Conservation (phyloP, 2,329 filamentous ascomycete species). For the Chrysosporium queenslandicum region DNA sequence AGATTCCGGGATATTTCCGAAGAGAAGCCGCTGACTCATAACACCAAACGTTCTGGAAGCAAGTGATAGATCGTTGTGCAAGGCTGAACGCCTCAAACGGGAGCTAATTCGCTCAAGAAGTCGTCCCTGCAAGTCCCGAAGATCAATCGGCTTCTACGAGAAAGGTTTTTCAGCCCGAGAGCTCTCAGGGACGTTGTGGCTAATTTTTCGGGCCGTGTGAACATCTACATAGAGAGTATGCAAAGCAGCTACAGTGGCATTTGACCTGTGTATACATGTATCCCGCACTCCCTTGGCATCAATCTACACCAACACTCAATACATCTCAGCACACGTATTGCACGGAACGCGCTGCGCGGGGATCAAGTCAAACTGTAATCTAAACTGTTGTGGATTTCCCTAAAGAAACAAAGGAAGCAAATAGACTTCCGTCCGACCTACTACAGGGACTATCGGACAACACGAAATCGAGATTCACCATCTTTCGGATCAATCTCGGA, state of each 20-base stretch:
- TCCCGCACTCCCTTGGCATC: too few relatives aligned
- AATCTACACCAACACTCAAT: too few relatives aligned
- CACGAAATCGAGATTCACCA: constrained; percentile 57
- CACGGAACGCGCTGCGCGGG: not conserved
- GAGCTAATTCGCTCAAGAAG: not conserved
- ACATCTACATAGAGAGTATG: not conserved
- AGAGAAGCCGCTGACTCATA: not conserved
- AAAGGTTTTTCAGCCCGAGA: not conserved
- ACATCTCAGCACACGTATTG: not conserved
- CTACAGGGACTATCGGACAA: constrained; percentile 25
- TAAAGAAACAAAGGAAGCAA: not conserved
- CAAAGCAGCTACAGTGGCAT: too few relatives aligned
- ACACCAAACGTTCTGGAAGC: not conserved
- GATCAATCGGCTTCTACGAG: not conserved
- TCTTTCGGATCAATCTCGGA: constrained; percentile 55
- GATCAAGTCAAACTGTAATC: not conserved
- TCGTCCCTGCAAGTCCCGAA: not conserved
- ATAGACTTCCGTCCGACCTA: not conserved
- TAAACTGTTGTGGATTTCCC: not conserved
- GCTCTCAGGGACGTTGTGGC: not conserved
- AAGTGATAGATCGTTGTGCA: not conserved
- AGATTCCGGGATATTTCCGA: constrained; percentile 3
- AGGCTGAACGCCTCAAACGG: constrained; percentile 5
- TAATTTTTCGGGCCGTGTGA: not conserved
- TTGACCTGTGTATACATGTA: too few relatives aligned